Evolutionary conservation across 495 filamentous ascomycete genomes (phyloP), one percentile per base, ranked within the genome.

Genomic region (Choiromyces venosus): DNA sequence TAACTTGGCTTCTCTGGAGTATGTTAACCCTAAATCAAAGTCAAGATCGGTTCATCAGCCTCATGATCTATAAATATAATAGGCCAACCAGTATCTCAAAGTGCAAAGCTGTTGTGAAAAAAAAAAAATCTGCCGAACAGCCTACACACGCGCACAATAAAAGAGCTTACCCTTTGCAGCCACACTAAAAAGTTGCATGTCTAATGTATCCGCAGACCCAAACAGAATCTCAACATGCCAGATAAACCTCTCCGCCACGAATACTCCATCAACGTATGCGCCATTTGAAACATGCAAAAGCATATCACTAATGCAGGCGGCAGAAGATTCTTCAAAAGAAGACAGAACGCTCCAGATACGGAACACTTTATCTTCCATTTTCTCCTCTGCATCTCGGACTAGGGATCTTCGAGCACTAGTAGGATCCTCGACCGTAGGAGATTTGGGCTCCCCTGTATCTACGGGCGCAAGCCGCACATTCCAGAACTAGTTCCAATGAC

Each of bases 221-320:
- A 99, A 99, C 39, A 99, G 86, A 46, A 98, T 88, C 74, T 98
- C 93, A 46, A 98, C 93, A 81, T 98, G 94, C 79, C 90, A 90
- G 76, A 99, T 99, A 82, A 99, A 99, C 75, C 90, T 90, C 83
- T 94, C 96, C n/a, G 96, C 96, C 56, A 96, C 91, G 77, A 97
- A 87, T 65, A 99, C 93, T 19, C 96, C 95, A 82, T 97, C 93
- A 69, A 97, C 85, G 83, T 97, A 98, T 18, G 92, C 93, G 9
- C 95, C 96, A 82, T 99, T 99, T 86, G 96, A 98, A 65, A 99
- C 96, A 82, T 99, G 94, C 65, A 99, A 86, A 37, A 99, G 90
- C 96, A 99, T 99, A 79, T 99, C 96, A 7, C 96, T 98, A 73
- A 99, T 99, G 84, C 96, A 98, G 25, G 93, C 93, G 18, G 96